These are phyloP conservation scores for Chalara sp. DNA, from an alignment of 2,329 filamentous ascomycete genomes.

Conservation along the genomic window DNA sequence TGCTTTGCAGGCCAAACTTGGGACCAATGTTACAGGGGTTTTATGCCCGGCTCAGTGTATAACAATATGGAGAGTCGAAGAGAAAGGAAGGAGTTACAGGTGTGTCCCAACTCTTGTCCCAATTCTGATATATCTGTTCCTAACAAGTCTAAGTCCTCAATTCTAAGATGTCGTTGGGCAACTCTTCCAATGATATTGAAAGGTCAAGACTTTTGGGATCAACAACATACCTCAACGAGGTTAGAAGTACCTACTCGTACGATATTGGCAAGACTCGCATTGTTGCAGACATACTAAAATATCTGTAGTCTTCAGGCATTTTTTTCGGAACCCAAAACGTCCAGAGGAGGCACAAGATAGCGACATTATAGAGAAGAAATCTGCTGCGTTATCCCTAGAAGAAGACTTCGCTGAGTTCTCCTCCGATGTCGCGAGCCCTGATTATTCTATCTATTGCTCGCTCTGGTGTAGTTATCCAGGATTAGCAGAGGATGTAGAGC, in stretches of 20 bases:
- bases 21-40: constrained; percentile 10
- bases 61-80: too few species aligned
- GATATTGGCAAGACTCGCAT: too few species aligned
- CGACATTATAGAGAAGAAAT: too few species aligned
- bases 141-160: constrained; percentile 11
- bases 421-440: neutral
- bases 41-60: too few species aligned
- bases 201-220: constrained; percentile 19
- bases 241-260: too few species aligned
- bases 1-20: constrained; percentile 11
- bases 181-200: constrained; percentile 15
- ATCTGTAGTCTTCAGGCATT: neutral
- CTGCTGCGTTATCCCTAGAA: constrained; percentile 1
- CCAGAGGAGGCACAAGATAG: too few species aligned
- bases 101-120: neutral
- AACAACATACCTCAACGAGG: constrained; percentile 1
- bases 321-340: neutral
- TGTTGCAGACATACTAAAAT: too few species aligned
- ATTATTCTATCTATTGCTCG: neutral
- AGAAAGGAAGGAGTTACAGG: constrained; percentile 2
- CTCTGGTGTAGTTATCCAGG: neutral
- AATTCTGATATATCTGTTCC: neutral
- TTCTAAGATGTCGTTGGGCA: constrained; percentile 25
- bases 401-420: constrained; percentile 1
- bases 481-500: constrained; percentile 14